Evolutionary conservation across 176 grass and related monocot species (phyloP), one percentile per base, ranked within the genome.

Genomic region (Oryza punctata): DNA sequence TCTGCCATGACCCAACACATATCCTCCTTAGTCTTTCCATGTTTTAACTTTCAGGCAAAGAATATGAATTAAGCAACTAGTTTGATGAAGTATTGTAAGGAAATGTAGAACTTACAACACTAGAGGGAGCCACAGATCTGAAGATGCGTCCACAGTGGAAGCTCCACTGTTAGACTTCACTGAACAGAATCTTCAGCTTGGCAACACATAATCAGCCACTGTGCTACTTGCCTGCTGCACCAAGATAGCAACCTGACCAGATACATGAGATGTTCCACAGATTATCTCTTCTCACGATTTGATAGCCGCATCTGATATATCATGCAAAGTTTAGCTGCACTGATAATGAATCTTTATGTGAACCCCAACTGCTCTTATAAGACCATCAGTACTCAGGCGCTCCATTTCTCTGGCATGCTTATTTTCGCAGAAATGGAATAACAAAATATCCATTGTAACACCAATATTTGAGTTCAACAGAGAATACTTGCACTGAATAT

Each of bases 401-500:
- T 63, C 16, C n/a, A 30, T 46, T n/a, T 72, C 67, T 4, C 45
- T 18, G 64, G 35, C 19, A 46, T 32, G 14, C 49, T 50, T 49
- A 63, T 75, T 78, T 27, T 68, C 14, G 59, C 19, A 3, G 33
- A 74, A 61, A 28, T 54, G 26, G 41, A 15, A 45, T 35, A 19
- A 12, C 74, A 74, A 74, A 67, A 59, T 78, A 64, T 43, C 24
- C 33, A 29, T 27, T 9, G 6, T 40, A 70, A 29, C 15, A 43
- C 16, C 40, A 82, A 9, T 54, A 38, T 40, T n/a, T 71, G 43
- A 49, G 54, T 21, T 79, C 40, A 8, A 65, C 12, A 45, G 2
- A 70, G 16, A 40, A 57, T 74, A 46, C 59, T 45, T 32, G n/a
- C 52, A 46, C 19, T 76, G 64, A 67, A 76, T 75, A 45, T 64